Evolutionary conservation across 2,329 filamentous ascomycete species (phyloP), one percentile per base, ranked within the genome.

Genomic region (Pleurostoma richardsiae): DNA sequence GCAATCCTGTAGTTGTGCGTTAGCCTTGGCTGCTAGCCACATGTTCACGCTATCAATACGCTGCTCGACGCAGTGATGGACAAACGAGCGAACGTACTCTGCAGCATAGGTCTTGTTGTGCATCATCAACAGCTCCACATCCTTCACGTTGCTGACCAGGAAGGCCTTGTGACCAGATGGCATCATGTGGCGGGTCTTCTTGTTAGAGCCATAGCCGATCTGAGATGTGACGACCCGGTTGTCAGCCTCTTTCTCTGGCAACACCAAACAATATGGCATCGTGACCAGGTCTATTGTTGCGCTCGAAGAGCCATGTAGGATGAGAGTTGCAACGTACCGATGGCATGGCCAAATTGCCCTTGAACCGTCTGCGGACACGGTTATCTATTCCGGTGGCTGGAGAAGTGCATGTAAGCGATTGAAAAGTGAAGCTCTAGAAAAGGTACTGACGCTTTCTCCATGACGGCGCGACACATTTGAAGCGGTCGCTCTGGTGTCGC

Each of bases 111-210:
- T 95, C 73, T 87, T 86, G 89, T 97, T 97, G 88, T 99, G 94
- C 94, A 99, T 99, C 66, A 99, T 82, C 68, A 99, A 86, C 56
- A 99, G 87, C 76, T 99, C 92, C 68, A 99, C 86, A 64, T 99
- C 94, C 72, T 86, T 83, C 74, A 83, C 74, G 83, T 99, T 99
- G 86, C 86, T 90, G 79, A 99, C 94, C 70, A 97, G 85, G 88
- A 99, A 99, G 59, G 92, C 89, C 86, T 96, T 97, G 88, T 97
- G 92, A 78, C 94, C 94, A 65, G 90, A 96, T 71, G 94, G 94
- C 82, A 90, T 95, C 86, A 97, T 86, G 83, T 95, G 92, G 69
- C 89, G 86, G 71, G 94, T 99, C 85, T 97, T 97, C 85, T 90
- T 95, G 89, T 97, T 97, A 78, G 88, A 94, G 64, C 94, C 91